Evolutionary conservation across 2,329 filamentous ascomycete species (phyloP).

Genomic region (Colletotrichum brevisporum): DNA sequence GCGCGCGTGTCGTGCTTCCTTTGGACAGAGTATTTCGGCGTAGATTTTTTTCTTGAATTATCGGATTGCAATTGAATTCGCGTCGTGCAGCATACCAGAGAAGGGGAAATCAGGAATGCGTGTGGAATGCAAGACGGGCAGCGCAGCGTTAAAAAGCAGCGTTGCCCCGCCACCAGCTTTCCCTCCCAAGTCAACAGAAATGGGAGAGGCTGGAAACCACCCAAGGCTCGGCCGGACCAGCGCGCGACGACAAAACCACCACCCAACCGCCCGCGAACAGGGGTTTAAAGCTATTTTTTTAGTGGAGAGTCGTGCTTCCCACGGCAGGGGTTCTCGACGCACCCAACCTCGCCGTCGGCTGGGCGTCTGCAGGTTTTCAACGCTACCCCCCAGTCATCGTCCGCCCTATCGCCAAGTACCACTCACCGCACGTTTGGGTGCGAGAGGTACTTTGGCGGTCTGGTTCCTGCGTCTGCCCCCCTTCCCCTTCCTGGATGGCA

Average conservation of each 20-base stretch:
- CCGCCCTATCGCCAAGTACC: constrained; percentile 10
- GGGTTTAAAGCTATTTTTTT: constrained; percentile 34
- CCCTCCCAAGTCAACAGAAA: constrained; percentile 51
- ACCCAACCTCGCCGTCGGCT: constrained; percentile 32
- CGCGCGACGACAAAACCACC: constrained; percentile 22
- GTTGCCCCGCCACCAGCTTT: constrained; percentile 65
- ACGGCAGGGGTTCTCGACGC: constrained; percentile 17
- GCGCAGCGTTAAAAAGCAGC: constrained; percentile 52
- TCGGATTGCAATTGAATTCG: not conserved
- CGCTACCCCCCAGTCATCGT: not conserved
- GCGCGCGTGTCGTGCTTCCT: too few relatives aligned
- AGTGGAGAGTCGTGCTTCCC: not conserved
- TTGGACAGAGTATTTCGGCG: not conserved
- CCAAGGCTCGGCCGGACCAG: not conserved
- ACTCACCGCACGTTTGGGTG: constrained; percentile 13
- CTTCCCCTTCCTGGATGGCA: constrained; percentile 1
- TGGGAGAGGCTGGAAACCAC: constrained; percentile 50
- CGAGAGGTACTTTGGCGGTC: constrained; percentile 8
- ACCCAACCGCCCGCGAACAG: constrained; percentile 37
- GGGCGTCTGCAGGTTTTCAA: constrained; percentile 22
- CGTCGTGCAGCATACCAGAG: constrained; percentile 9
- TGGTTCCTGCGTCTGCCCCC: constrained; percentile 10
- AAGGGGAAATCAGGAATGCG: not conserved
- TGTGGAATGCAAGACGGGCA: constrained; percentile 33
- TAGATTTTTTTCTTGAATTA: not conserved